Evolutionary conservation across 495 filamentous ascomycete genomes (phyloP), one percentile per base, ranked within the genome.

Genomic region (Neurospora sp.): DNA sequence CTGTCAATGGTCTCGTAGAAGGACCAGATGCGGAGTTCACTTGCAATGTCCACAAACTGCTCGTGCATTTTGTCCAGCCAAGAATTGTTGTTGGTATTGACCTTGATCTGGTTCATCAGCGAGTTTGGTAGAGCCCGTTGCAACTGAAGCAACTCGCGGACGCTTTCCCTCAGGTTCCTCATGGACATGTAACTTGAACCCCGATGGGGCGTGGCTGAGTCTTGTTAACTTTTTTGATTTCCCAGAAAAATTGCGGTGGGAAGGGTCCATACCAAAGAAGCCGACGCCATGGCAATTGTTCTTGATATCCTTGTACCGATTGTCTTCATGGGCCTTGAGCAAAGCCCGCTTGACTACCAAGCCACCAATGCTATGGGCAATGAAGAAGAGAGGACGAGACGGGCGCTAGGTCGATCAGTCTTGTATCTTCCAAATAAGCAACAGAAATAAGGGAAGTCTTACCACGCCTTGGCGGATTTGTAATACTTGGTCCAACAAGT

Each of bases 1-100:
- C 89, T 90, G 74, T 92, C 90, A 3, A 86, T 77, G 0, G 87
- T 91, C 76, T 91, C 90, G 41, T 89, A 86, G 39, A 91, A 89
- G 4, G 88, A 88, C 87, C 89, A 91, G n/a, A 92, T 80, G 68
- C 87, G 88, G 61, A 91, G 82, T 70, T 91, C 89, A 44, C 86
- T 85, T 3, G 88, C 86, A 18, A 90, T 84, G 8, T 85, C 82
- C 72, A 85, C 85, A 76, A 91, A 92, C 35, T 85, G 80, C 12
- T 87, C 84, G 16, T 89, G 86, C 42, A 90, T 80, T 39, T 78
- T 77, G 71, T 86, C 76, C 16, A 91, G 77, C 2, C 79, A 72
- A 12, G 80, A 75, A 70, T 87, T 85, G n/a, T 83, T 84, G 53
- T 35, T 61, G 22, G 22, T 61, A 35, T 61, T 61, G 22, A 89